Evolutionary conservation across 805 yeast species (phyloP).

Genomic region (Candida endomychidarum): DNA sequence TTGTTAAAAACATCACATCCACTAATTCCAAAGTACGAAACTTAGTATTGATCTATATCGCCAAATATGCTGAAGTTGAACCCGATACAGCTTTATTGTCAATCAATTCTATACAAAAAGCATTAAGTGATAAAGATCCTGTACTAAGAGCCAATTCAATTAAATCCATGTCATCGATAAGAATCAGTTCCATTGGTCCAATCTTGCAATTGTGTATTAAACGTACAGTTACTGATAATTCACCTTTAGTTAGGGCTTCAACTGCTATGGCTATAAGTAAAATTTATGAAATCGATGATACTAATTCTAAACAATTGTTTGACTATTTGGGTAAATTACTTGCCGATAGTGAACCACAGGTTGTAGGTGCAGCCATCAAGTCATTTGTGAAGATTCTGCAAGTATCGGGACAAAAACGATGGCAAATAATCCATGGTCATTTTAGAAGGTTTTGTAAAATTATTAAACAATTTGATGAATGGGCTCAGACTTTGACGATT

Average conservation of each 20-base stretch:
- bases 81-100: constrained; percentile 89
- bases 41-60: constrained; percentile 72
- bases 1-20: constrained; percentile 83
- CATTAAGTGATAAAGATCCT: constrained; percentile 69
- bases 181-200: constrained; percentile 77
- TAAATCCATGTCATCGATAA: constrained; percentile 78
- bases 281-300: constrained; percentile 39
- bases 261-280: constrained; percentile 76
- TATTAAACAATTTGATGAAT: constrained; percentile 60
- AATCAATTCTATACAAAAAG: constrained; percentile 88
- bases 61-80: constrained; percentile 75
- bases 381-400: constrained; percentile 51
- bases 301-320: constrained; percentile 49
- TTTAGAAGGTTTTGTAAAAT: constrained; percentile 56
- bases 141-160: constrained; percentile 70
- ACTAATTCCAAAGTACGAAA: constrained; percentile 61
- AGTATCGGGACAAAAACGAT: constrained; percentile 40
- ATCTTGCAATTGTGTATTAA: constrained; percentile 73
- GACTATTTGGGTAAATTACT: constrained; percentile 53
- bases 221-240: constrained; percentile 64
- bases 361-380: constrained; percentile 67
- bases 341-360: constrained; percentile 64
- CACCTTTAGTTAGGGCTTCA: constrained; percentile 76
- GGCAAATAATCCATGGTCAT: constrained; percentile 70
- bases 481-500: constrained; percentile 61